Conservation (phyloP, 345 rosid genomes). For the Eucalyptus sp. region DNA sequence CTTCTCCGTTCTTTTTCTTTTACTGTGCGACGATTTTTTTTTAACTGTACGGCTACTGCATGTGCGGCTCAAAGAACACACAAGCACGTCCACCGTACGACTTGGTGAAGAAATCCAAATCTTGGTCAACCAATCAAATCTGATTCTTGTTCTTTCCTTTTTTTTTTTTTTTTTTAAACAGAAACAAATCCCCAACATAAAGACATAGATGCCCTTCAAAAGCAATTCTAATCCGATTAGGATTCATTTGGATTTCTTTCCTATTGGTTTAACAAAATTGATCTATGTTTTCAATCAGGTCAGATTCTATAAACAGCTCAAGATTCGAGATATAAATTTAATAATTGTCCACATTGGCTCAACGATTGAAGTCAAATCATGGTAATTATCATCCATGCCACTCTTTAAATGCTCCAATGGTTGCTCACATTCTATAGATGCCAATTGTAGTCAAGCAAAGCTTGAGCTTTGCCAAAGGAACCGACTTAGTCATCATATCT, state of each 20-base stretch:
- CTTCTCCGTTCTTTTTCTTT: background rate
- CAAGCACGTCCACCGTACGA: background rate
- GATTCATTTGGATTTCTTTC: background rate
- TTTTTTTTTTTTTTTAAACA: background rate
- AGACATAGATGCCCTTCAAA: background rate
- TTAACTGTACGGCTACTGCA: background rate
- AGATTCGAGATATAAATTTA: too few species aligned
- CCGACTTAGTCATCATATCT: too few species aligned
- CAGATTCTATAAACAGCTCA: too few species aligned
- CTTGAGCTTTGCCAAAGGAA: too few species aligned
- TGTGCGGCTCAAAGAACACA: background rate
- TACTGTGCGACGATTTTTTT: background rate
- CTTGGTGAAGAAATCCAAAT: background rate
- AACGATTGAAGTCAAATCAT: too few species aligned
- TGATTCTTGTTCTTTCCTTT: background rate
- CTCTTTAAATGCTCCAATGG: too few species aligned
- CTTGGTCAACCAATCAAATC: background rate
- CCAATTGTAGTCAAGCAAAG: too few species aligned
- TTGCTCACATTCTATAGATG: too few species aligned
- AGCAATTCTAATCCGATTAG: background rate
- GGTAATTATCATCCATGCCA: too few species aligned
- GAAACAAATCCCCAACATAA: background rate
- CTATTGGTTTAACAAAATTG: background rate
- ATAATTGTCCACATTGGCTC: too few species aligned
- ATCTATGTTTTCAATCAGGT: fast-evolving